phyloP scores from a whole-genome alignment of 1,284 basidiomycete genomes.

The Anthracocystis walkeri region DNA sequence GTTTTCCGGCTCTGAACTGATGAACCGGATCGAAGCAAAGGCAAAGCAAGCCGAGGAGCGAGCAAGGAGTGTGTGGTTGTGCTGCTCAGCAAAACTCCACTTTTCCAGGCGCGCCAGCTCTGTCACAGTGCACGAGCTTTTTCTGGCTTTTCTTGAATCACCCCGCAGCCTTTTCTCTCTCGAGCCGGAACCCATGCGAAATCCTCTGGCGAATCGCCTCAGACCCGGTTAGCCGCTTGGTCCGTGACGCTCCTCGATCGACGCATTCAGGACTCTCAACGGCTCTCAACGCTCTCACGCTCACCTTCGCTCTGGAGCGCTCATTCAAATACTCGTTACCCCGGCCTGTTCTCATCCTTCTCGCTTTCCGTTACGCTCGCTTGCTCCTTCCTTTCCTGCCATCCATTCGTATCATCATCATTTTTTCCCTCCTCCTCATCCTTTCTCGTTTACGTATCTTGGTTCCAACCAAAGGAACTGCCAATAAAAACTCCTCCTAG shows the following conservation, averaged over 20 bases:
- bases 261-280: slow-evolving; percentile 3
- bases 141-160: neutral
- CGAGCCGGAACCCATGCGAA: slow-evolving; percentile 4
- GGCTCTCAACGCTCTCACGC: slow-evolving; percentile 1
- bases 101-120: neutral
- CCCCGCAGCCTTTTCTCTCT: neutral
- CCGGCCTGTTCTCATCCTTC: neutral
- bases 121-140: neutral
- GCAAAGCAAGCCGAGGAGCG: neutral
- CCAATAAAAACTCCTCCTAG: slow-evolving; percentile 1
- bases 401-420: slow-evolving; percentile 6
- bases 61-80: neutral
- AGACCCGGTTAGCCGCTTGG: slow-evolving; percentile 1
- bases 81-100: slow-evolving; percentile 4
- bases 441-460: neutral
- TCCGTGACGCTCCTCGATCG: slow-evolving; percentile 1
- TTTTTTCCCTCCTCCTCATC: neutral
- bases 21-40: slow-evolving; percentile 3
- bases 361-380: slow-evolving; percentile 8
- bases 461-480: neutral
- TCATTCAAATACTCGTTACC: slow-evolving; percentile 33
- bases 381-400: slow-evolving; percentile 11
- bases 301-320: slow-evolving; percentile 1
- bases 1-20: slow-evolving; percentile 12
- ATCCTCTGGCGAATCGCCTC: slow-evolving; percentile 10